These are phyloP conservation scores for Salicornia ramosissima DNA, from an alignment of 148 eudicot genomes.

Conservation along the genomic window DNA sequence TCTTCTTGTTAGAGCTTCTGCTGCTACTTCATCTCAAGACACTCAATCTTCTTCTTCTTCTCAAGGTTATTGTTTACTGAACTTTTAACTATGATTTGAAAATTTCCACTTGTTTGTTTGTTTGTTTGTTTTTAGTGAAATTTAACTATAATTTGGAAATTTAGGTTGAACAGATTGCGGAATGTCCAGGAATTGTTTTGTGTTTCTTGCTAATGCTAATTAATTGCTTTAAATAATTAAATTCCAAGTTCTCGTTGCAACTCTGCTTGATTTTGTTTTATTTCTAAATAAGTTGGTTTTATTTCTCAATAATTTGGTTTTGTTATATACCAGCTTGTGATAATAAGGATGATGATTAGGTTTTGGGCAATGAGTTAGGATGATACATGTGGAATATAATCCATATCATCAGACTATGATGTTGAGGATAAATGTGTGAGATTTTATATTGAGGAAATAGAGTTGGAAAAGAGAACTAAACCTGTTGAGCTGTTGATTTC, in stretches of 20 bases:
- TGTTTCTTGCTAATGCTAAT: neutral
- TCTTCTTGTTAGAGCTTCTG: conserved; percentile 32
- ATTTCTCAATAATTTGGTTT: neutral
- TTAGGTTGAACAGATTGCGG: neutral
- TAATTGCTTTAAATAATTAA: neutral
- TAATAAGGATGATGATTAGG: neutral
- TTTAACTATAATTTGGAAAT: neutral
- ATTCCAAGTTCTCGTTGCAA: too few relatives aligned
- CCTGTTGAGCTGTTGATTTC: neutral
- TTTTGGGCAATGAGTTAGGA: neutral
- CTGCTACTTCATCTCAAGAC: conserved; percentile 22
- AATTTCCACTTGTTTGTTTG: neutral
- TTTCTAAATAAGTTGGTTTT: neutral
- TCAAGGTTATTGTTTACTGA: too few relatives aligned
- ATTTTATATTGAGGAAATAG: neutral
- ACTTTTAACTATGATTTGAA: neutral
- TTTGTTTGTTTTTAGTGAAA: neutral
- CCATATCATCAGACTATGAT: too few relatives aligned
- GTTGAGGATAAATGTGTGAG: too few relatives aligned
- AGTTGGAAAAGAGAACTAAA: neutral
- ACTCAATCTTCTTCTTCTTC: conserved; percentile 11
- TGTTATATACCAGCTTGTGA: neutral
- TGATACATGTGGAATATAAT: too few relatives aligned
- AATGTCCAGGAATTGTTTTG: neutral
- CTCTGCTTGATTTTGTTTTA: neutral